phyloP scores from a whole-genome alignment of 306 rosid species.

The Prosopis cineraria region DNA sequence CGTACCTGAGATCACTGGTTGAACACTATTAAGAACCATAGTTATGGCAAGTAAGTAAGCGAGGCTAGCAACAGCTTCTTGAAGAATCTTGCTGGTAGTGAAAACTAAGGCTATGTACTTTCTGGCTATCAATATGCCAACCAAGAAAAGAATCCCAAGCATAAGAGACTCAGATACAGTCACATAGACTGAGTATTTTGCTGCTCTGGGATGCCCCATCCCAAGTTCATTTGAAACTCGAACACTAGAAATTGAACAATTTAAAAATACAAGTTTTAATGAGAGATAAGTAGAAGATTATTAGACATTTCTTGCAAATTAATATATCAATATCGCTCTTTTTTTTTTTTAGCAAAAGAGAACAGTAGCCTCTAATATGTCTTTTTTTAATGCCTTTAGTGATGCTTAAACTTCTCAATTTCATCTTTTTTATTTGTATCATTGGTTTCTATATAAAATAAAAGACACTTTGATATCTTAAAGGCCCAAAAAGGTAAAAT shows the following conservation, averaged over 20 bases:
- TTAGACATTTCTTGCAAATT: background rate
- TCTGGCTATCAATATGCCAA: slow-evolving; percentile 42
- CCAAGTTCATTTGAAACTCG: slow-evolving; percentile 75
- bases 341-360: too few relatives aligned
- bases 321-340: too few relatives aligned
- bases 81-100: slow-evolving; percentile 47
- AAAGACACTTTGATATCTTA: too few relatives aligned
- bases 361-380: too few relatives aligned
- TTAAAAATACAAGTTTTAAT: background rate
- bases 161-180: slow-evolving; percentile 52
- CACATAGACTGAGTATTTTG: slow-evolving; percentile 54
- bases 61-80: slow-evolving; percentile 48
- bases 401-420: too few relatives aligned
- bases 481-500: too few relatives aligned
- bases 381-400: too few relatives aligned
- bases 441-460: too few relatives aligned
- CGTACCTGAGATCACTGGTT: slow-evolving; percentile 46
- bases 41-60: slow-evolving; percentile 59
- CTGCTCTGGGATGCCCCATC: slow-evolving; percentile 49
- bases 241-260: slow-evolving; percentile 39
- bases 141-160: slow-evolving; percentile 47
- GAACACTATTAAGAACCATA: slow-evolving; percentile 51
- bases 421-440: too few relatives aligned
- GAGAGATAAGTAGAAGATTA: background rate
- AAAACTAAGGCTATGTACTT: slow-evolving; percentile 49